Evolutionary conservation across 2,329 filamentous ascomycete species (phyloP), one percentile per base, ranked within the genome.

Genomic region (Aspergillus pseudonomiae): DNA sequence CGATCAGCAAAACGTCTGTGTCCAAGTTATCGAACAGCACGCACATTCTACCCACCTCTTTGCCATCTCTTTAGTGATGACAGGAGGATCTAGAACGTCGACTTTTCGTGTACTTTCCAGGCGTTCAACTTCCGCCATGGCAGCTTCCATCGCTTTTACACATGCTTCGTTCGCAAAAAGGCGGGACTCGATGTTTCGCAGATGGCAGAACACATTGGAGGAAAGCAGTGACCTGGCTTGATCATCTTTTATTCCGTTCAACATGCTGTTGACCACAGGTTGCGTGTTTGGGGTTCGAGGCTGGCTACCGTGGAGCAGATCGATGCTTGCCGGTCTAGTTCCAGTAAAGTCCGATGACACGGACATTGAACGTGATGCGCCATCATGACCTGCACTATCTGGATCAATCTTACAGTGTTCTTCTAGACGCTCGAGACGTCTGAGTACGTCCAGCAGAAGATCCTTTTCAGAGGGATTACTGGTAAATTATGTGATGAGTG

Each of bases 341-440:
- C 14, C 4, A 36, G 36, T 16, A 4, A 36, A 1, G 21, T 61
- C 62, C 2, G 48, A 28, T 2, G 48, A 60, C 2, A 46, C 11
- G 1, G 64, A 64, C 16, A 48, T 57, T 16, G 57, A 67, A 30
- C 54, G 30, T 28, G 46, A 46, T 43, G 43, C 58, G 6, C 56
- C 52, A n/a, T 6, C 48, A 1, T 41, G 16, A 11, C 57, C 45
- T 2, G 39, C 54, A 9, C 26, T 3, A 36, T 56, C 39, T 7
- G 48, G 43, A 3, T 50, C 45, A 9, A 65, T 32, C 24, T 26
- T 43, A 60, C 67, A 67, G 26, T 67, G 67, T 6, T 67, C 63
- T 26, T 68, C 67, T 4, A 68, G 36, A 7, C 67, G 65, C 19
- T 67, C 60, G 1, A 68, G 57, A 21, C 67, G 65, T 9, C 36